phyloP scores from a whole-genome alignment of 164 flowering plant species.

The Liquidambar formosana region DNA sequence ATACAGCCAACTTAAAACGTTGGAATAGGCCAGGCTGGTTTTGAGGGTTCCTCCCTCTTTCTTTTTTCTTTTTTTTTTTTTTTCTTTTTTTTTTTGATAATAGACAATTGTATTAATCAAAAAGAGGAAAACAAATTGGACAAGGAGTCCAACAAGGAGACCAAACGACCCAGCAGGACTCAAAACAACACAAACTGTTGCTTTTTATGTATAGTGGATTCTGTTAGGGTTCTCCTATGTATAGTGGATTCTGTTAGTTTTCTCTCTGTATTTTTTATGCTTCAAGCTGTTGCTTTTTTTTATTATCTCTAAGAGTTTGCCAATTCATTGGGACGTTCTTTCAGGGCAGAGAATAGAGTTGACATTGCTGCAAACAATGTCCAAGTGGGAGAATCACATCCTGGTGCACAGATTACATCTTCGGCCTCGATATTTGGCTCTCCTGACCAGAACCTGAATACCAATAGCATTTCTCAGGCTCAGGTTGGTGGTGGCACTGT shows the following conservation, averaged over 20 bases:
- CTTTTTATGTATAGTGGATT: no score
- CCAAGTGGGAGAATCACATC: conserved; percentile 25
- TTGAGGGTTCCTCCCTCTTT: no score
- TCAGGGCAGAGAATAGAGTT: conserved; percentile 40
- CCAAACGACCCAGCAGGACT: no score
- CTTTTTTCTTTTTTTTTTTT: no score
- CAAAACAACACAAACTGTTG: no score
- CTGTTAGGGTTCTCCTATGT: neutral
- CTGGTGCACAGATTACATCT: conserved; percentile 27
- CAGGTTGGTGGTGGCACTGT: conserved; percentile 31
- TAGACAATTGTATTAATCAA: no score
- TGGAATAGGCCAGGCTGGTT: no score
- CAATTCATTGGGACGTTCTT: conserved; percentile 5
- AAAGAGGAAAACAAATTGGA: no score
- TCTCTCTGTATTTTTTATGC: neutral
- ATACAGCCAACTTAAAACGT: no score
- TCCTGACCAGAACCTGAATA: conserved; percentile 38
- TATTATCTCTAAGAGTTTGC: neutral
- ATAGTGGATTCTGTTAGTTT: neutral
- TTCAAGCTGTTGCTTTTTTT: neutral
- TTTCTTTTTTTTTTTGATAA: neutral
- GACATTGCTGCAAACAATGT: conserved; percentile 16
- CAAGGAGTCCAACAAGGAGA: no score
- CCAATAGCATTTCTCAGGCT: conserved; percentile 25
- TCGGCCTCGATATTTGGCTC: conserved; percentile 27